Evolutionary conservation across 306 rosid species (phyloP).

Genomic region (Sophora flavescens): DNA sequence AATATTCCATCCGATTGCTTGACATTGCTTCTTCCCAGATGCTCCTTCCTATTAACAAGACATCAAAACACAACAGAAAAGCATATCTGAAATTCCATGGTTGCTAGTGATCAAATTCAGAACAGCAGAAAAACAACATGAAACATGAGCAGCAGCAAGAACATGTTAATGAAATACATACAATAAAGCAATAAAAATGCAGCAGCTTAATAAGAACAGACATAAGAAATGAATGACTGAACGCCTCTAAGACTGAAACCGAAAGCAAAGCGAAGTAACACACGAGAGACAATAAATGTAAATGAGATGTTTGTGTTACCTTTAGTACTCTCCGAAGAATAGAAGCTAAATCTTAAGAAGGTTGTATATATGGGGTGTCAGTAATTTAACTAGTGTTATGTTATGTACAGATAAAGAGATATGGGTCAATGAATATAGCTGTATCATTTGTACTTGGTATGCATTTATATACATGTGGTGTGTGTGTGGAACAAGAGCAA

Average conservation of each 20-base stretch:
- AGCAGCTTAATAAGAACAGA: conserved; percentile 31
- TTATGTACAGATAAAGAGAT: conserved; percentile 53
- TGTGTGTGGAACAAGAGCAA: conserved; percentile 37
- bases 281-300: conserved; percentile 31
- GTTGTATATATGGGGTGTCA: conserved; percentile 19
- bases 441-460: conserved; percentile 49
- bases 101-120: conserved; percentile 46
- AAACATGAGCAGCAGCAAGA: conserved; percentile 16
- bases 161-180: conserved; percentile 6
- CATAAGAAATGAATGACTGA: not conserved
- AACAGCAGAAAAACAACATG: not conserved
- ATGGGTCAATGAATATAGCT: conserved; percentile 44
- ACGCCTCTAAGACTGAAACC: conserved; percentile 2
- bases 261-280: conserved; percentile 16
- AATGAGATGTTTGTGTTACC: conserved; percentile 49
- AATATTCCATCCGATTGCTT: conserved; percentile 54
- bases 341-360: conserved; percentile 49
- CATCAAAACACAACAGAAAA: conserved; percentile 1
- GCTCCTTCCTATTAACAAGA: conserved; percentile 30
- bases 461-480: conserved; percentile 57
- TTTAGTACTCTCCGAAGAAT: conserved; percentile 46
- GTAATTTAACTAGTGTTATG: not conserved
- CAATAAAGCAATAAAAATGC: conserved; percentile 11
- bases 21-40: conserved; percentile 46
- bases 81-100: conserved; percentile 29